Base-by-base conservation (phyloP, 371 early-diverging fungal species). In the Apophysomyces sp. region DNA sequence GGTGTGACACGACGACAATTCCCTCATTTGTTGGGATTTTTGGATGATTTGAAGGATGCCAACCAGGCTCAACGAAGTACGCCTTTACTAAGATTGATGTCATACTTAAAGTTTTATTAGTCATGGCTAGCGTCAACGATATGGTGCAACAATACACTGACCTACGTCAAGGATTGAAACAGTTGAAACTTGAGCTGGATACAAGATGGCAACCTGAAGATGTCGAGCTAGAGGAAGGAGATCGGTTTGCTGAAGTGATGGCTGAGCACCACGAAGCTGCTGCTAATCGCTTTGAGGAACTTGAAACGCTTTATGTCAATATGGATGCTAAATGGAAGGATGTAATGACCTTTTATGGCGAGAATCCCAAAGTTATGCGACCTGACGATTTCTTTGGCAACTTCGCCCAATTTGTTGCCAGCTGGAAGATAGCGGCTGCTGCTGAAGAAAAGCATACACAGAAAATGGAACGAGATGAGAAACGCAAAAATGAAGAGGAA, bases 261-360 rank as follows among this genome's bases (percentile, higher is more conserved):
- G 39, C 63, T 24, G 71, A 78, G 28, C 71, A 68, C 27, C 65
- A 59, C 9, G 54, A 61, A 24, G 69, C 73, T 18, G 78, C 77
- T 4, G 52, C 55, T 1, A 66, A 67, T 9, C 58, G 71, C 2
- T 76, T 80, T 55, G 78, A 80, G 52, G 78, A 73, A 12, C 60
- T 80, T 0, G 71, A 77, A 41, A 65, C 76, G 15, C 51, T 80
- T 1, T 80, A 78, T 54, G 41, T 76, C 29, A 77, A 77, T 31
- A 74, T 80, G 61, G 81, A 80, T 57, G 73, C 65, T 2, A 76
- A 68, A 55, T 80, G 76, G 76, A 77, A 76, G 39, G 74, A 76
- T 61, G 66, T 66, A 13, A 76, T 80, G 71, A 21, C 60, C 0
- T 75, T 55, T 32, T 75, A 69, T 44, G 76, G 76, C 18, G 76